phyloP scores from a whole-genome alignment of 257 asterid species.

The Penstemon newberryi region DNA sequence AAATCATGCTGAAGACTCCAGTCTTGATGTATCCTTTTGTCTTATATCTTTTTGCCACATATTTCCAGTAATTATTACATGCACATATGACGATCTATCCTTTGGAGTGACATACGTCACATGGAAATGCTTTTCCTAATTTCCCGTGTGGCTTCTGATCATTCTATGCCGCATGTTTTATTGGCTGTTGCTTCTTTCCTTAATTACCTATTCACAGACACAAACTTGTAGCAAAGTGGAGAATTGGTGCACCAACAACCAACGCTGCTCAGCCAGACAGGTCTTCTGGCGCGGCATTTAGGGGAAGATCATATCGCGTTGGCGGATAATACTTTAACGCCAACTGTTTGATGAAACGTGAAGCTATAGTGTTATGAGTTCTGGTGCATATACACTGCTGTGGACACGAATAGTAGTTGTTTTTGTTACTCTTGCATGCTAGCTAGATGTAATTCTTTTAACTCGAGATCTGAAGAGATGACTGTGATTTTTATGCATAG shows the following conservation, averaged over 20 bases:
- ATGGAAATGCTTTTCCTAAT: conserved; percentile 8
- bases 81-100: background rate
- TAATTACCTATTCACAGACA: conserved; percentile 50
- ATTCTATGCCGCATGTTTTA: conserved; percentile 5
- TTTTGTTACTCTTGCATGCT: background rate
- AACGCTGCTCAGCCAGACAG: conserved; percentile 49
- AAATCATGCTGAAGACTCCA: conserved; percentile 72
- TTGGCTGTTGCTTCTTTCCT: conserved; percentile 40
- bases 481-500: conserved; percentile 9
- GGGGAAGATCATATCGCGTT: conserved; percentile 84
- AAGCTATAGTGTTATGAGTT: background rate
- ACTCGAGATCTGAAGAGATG: background rate
- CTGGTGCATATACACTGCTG: conserved; percentile 16
- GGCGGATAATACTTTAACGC: conserved; percentile 42
- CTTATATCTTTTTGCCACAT: conserved; percentile 11
- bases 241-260: conserved; percentile 60
- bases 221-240: conserved; percentile 61
- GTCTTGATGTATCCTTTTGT: conserved; percentile 79
- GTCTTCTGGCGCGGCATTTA: conserved; percentile 55
- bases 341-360: background rate
- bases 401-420: conserved; percentile 10
- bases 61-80: background rate
- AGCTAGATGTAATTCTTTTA: background rate
- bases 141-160: background rate
- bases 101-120: conserved; percentile 22